Conservation (phyloP, 1,284 basidiomycete genomes). For the Trichosporon asahii region DNA sequence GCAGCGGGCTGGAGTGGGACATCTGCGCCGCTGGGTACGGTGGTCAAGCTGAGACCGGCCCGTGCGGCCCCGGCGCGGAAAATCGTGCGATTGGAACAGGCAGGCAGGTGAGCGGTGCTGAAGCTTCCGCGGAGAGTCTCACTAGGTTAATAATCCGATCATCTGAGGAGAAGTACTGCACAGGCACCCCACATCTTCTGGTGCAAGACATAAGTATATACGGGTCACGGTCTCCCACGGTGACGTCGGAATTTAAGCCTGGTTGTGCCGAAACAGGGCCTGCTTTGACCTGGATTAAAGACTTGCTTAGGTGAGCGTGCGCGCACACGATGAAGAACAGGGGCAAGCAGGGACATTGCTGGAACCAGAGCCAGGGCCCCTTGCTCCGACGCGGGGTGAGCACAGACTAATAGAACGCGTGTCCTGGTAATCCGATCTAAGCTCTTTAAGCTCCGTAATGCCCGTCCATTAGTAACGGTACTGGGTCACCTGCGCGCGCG, state of each 20-base stretch:
- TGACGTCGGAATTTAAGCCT: slow-evolving; percentile 4
- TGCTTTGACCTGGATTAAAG: background rate
- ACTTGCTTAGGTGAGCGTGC: background rate
- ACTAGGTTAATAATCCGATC: background rate
- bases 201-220: background rate
- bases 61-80: slow-evolving; percentile 7
- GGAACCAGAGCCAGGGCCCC: background rate
- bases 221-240: background rate
- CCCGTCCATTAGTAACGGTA: background rate
- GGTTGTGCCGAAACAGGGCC: slow-evolving; percentile 2
- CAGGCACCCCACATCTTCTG: background rate
- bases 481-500: background rate
- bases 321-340: background rate
- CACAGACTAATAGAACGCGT: background rate
- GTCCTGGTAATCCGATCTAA: background rate
- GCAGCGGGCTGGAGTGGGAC: too few relatives aligned
- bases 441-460: background rate
- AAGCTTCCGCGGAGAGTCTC: slow-evolving; percentile 5
- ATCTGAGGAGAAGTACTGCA: background rate
- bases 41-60: background rate
- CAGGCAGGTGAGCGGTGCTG: background rate
- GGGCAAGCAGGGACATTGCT: background rate
- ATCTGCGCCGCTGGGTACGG: background rate
- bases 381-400: background rate
- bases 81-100: slow-evolving; percentile 1